Conservation (phyloP, 768 basidiomycete genomes). For the Naganishia friedmannii region DNA sequence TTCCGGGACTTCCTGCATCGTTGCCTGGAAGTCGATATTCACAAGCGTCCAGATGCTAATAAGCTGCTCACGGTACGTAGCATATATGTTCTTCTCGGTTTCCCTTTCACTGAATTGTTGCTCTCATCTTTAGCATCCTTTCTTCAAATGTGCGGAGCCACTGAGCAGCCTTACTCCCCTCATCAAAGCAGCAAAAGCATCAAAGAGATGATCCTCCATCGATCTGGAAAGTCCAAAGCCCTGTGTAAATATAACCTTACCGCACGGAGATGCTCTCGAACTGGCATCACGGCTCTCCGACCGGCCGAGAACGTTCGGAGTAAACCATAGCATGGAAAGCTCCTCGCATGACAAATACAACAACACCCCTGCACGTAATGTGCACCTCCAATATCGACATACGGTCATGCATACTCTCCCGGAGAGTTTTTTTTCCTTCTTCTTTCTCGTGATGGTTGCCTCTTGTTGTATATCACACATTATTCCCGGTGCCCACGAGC, state of each 20-base stretch:
- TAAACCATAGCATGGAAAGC: neutral
- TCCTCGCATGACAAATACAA: neutral
- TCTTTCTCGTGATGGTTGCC: neutral
- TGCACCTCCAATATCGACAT: neutral
- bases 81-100: constrained; percentile 1
- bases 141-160: constrained; percentile 84
- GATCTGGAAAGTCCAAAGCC: neutral
- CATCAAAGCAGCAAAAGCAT: constrained; percentile 84
- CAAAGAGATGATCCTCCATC: neutral
- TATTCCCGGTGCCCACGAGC: neutral
- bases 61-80: constrained; percentile 68
- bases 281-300: too few species aligned
- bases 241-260: neutral
- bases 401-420: neutral
- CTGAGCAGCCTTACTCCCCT: constrained; percentile 78
- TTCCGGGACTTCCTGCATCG: constrained; percentile 88
- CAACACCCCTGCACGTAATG: neutral
- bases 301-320: neutral
- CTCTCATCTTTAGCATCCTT: constrained; percentile 63
- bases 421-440: neutral
- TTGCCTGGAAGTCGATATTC: constrained; percentile 88
- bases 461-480: neutral
- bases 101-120: constrained; percentile 13
- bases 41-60: constrained; percentile 83
- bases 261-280: neutral